These are phyloP conservation scores for Leishmania braziliensis DNA, from an alignment of 208 protist species.

Conservation along the genomic window DNA sequence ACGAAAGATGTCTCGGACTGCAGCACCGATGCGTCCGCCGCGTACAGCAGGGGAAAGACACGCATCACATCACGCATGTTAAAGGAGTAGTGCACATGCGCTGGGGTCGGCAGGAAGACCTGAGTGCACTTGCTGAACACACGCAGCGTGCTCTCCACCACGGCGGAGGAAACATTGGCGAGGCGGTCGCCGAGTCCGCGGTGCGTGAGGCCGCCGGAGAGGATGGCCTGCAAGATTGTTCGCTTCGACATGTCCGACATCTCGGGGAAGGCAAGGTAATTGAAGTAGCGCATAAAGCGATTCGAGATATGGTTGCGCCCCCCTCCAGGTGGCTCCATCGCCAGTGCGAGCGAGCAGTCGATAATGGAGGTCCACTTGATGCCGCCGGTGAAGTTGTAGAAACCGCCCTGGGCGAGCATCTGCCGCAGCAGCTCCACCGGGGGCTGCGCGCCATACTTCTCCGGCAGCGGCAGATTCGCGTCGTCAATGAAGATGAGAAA, in stretches of 20 bases:
- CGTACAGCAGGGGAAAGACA: constrained; percentile 97
- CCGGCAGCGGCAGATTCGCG: constrained; percentile 90
- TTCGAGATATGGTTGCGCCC: constrained; percentile 95
- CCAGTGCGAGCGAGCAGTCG: constrained; percentile 93
- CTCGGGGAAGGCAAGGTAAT: constrained; percentile 96
- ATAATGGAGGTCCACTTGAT: constrained; percentile 94
- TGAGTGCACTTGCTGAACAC: constrained; percentile 93
- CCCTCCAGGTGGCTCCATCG: constrained; percentile 98
- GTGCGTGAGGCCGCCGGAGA: constrained; percentile 85
- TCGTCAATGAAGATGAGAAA: constrained; percentile 95
- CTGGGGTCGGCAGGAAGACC: constrained; percentile 95
- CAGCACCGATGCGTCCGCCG: constrained; percentile 72
- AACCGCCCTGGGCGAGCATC: constrained; percentile 91
- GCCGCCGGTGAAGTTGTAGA: constrained; percentile 81
- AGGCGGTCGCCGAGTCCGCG: constrained; percentile 75
- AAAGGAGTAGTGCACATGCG: constrained; percentile 99
- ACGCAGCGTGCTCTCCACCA: constrained; percentile 92
- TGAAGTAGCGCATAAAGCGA: constrained; percentile 98
- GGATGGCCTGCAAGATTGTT: constrained; percentile 95
- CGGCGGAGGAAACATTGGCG: constrained; percentile 33
- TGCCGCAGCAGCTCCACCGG: constrained; percentile 94
- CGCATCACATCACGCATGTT: constrained; percentile 98
- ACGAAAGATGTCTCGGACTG: constrained; percentile 63
- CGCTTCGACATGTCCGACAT: constrained; percentile 94
- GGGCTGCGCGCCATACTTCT: constrained; percentile 94